Base-by-base conservation (phyloP, 805 yeast species). In the Pichia nanzhaoensis region DNA sequence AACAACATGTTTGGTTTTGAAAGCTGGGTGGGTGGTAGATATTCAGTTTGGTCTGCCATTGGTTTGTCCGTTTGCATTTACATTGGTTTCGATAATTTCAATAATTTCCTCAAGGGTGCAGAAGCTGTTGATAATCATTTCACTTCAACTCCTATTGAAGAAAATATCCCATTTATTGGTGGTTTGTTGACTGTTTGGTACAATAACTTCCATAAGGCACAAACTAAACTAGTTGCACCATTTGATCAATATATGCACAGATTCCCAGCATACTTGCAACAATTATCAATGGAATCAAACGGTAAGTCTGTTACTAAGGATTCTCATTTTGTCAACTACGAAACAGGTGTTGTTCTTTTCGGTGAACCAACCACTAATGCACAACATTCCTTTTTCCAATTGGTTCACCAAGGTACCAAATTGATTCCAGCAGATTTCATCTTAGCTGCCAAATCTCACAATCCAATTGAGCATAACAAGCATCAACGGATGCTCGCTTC, bases 1-100 rank as follows among this genome's bases (percentile, higher is more conserved):
- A 84, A 80, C 67, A 93, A 93, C 77, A 93, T 93, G 99, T 93
- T 93, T 69, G 98, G 95, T 53, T 93, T 93, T 61, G 96, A 90
- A 68, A 83, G 73, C 71, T 93, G 99, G 99, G 99, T 93, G 54
- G 99, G 99, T 63, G 99, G 99, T 65, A 84, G 99, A 70, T 93
- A 93, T 82, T 93, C 99, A n/a, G 99, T 93, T 51, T 93, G 99
- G 99, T 86, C 96, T 36, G 95, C 99, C 52, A 93, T 93, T 67
- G 99, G 99, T 51, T 79, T 93, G 58, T 86, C 96, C 24, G 91
- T 93, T 52, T 95, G 95, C 58, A 71, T 93, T 57, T 93, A 84
- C 79, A 83, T 93, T 66, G 99, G 99, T 55, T 93, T 65, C 67
- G 98, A 93, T 53, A 86, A 89, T 78, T 93, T 93, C 61, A 91